A percentile compares a stretch with the other conserved stretches of the same genome.
Evolutionary conservation across 2,329 filamentous ascomycete species (phyloP).

Genomic region (Parastagonospora avenae): DNA sequence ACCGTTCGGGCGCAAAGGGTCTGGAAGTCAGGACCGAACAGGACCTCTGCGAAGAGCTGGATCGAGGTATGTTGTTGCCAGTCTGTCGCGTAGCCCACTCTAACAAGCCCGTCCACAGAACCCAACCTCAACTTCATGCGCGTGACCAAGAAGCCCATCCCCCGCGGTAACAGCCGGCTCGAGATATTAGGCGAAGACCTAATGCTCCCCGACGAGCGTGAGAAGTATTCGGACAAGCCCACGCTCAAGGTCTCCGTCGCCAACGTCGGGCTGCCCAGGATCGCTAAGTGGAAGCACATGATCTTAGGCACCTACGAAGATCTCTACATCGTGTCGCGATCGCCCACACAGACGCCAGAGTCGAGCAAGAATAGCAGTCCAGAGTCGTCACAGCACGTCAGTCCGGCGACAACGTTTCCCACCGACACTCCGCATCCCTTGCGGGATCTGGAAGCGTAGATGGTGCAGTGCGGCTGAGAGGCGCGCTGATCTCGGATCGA

Average conservation of each 20-base stretch:
- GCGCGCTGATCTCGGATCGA: conserved; percentile 11
- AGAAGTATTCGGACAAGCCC: conserved; percentile 50
- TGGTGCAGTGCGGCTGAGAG: conserved; percentile 3
- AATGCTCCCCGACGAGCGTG: conserved; percentile 39
- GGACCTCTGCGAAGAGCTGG: conserved; percentile 49
- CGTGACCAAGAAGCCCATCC: conserved; percentile 54
- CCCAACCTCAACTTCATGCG: conserved; percentile 48
- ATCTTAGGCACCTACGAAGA: conserved; percentile 53
- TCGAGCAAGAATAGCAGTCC: conserved; percentile 48
- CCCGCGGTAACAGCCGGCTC: conserved; percentile 52
- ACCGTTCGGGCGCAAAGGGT: conserved; percentile 46
- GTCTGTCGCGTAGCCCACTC: conserved; percentile 6
- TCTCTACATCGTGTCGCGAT: conserved; percentile 56
- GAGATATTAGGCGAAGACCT: conserved; percentile 55
- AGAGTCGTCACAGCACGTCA: conserved; percentile 45
- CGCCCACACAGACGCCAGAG: conserved; percentile 39
- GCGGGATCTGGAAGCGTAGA: conserved; percentile 21
- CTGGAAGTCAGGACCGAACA: conserved; percentile 52
- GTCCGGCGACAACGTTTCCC: conserved; percentile 41
- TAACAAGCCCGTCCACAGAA: conserved; percentile 39
- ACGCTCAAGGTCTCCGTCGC: conserved; percentile 55
- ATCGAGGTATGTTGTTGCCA: conserved; percentile 37
- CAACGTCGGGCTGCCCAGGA: conserved; percentile 52
- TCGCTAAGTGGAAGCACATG: conserved; percentile 53
- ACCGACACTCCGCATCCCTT: conserved; percentile 31